Base-by-base conservation (phyloP, 495 filamentous ascomycete genomes). In the Penicillium bovifimosum region DNA sequence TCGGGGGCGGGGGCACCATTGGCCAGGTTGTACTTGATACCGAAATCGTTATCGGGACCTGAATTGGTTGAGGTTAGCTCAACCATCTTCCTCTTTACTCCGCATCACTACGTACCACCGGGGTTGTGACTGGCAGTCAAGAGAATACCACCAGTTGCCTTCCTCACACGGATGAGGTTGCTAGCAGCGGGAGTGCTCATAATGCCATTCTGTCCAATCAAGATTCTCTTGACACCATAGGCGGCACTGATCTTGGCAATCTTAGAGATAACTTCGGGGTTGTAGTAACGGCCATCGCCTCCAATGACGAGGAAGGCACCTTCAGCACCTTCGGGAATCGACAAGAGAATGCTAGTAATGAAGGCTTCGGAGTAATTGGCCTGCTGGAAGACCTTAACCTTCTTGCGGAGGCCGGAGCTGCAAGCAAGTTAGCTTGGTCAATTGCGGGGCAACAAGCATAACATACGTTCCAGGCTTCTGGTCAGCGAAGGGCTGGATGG, bases 391-490 rank as follows among this genome's bases (percentile, higher is more conserved):
- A 96, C 86, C 66, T 86, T 88, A 72, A 97, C 95, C 81, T 96
- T 98, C 76, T 98, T 98, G 55, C 93, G 89, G 61, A 98, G 86
- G 63, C 93, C 93, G 55, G 93, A 98, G 60, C 93, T 97, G 62
- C 52, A 56, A 39, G 39, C 39, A 44, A 32, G 55, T 75, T 63
- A 66, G 63, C 35, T 55, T 47, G 46, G 32, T 35, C 27, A 29
- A 43, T 48, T 28, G 33, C 11, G 32, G 47, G 41, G 48, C 16
- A 45, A 28, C 13, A 47, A 52, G 59, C 17, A 24, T 2, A 53
- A 86, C 91, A 71, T 86, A 96, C 93, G 95, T 97, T 82, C 93
- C 93, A 51, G 93, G 93, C 79, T 97, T 97, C 81, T 98, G 93
- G 77, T 96, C 93, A 24, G 84, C 80, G 69, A 88, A 96, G 52